phyloP scores from a whole-genome alignment of 1,284 basidiomycete genomes.

The Boletus sp. region DNA sequence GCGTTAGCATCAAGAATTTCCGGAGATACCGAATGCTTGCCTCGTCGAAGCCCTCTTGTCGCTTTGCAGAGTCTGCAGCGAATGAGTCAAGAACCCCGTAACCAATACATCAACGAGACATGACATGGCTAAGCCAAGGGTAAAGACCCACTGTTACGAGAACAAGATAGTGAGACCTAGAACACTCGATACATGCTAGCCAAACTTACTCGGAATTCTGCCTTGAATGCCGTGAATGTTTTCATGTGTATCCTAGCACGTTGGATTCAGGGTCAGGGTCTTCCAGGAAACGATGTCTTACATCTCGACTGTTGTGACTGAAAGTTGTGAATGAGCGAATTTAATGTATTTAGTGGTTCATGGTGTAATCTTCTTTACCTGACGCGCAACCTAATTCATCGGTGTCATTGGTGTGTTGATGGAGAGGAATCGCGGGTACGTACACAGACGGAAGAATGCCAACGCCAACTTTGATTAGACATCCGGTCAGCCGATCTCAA shows the following conservation, averaged over 20 bases:
- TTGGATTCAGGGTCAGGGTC: neutral
- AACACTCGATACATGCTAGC: neutral
- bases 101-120: conserved; percentile 49
- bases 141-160: conserved; percentile 47
- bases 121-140: conserved; percentile 49
- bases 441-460: conserved; percentile 33
- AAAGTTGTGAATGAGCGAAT: neutral
- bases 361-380: conserved; percentile 15
- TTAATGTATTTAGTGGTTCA: neutral
- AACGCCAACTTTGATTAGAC: conserved; percentile 22
- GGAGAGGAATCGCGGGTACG: conserved; percentile 30
- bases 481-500: neutral
- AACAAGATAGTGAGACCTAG: neutral
- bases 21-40: neutral
- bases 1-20: neutral
- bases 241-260: conserved; percentile 27
- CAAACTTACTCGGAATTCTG: conserved; percentile 24
- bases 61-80: conserved; percentile 39
- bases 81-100: conserved; percentile 44
- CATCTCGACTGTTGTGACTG: conserved; percentile 43
- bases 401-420: neutral
- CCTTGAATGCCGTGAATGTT: conserved; percentile 25
- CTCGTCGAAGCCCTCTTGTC: conserved; percentile 34
- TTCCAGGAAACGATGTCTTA: conserved; percentile 16
- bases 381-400: conserved; percentile 26